Conservation (phyloP, 768 basidiomycete species). For the Boletus rufocinnamomeus region DNA sequence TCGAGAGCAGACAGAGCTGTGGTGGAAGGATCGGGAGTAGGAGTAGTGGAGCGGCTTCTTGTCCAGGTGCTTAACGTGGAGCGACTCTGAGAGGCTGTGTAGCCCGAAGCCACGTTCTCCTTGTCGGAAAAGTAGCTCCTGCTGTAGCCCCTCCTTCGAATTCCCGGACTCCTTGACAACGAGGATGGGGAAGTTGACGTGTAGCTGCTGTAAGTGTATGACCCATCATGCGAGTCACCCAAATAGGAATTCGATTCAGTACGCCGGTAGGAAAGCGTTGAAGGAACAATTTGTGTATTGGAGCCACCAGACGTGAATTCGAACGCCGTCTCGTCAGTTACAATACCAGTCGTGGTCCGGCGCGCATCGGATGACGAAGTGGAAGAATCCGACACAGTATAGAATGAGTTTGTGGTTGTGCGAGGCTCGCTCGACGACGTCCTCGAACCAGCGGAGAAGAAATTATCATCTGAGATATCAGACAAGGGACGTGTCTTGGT, state of each 20-base stretch:
- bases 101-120: slow-evolving; percentile 48
- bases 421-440: slow-evolving; percentile 35
- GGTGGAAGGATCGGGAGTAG: slow-evolving; percentile 36
- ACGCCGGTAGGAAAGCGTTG: slow-evolving; percentile 53
- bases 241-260: slow-evolving; percentile 57
- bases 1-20: slow-evolving; percentile 32
- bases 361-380: slow-evolving; percentile 30
- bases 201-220: slow-evolving; percentile 36
- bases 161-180: slow-evolving; percentile 58
- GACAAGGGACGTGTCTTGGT: slow-evolving; percentile 32
- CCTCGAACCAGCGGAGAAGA: slow-evolving; percentile 45
- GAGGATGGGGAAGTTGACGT: slow-evolving; percentile 50
- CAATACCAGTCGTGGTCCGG: slow-evolving; percentile 34
- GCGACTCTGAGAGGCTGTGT: slow-evolving; percentile 36
- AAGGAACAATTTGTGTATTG: slow-evolving; percentile 49
- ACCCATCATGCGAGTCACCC: slow-evolving; percentile 53
- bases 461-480: slow-evolving; percentile 46
- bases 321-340: slow-evolving; percentile 42
- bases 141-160: slow-evolving; percentile 53
- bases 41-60: slow-evolving; percentile 34
- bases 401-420: slow-evolving; percentile 34
- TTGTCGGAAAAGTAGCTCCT: slow-evolving; percentile 51
- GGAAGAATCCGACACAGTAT: slow-evolving; percentile 37
- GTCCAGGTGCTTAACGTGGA: slow-evolving; percentile 38
- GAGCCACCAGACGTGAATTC: slow-evolving; percentile 40